Percentiles rank a stretch among this genome's conserved stretches.
phyloP scores from a whole-genome alignment of 1,139 yeast genomes.

The Yamadazyma epiphylla region DNA sequence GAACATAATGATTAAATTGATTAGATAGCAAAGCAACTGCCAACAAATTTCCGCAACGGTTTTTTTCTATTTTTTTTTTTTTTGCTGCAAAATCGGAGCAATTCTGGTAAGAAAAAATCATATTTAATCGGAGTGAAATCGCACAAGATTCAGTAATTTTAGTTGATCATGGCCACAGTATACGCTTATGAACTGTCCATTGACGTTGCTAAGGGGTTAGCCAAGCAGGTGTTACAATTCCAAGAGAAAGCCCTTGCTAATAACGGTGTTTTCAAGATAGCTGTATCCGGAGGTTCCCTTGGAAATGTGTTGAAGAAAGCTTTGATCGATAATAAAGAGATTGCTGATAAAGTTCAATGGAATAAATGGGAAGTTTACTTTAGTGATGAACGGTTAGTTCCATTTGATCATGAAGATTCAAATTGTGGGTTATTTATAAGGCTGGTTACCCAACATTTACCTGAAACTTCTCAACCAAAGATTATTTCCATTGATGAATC shows the following conservation, averaged over 20 bases:
- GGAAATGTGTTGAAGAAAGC: conserved; percentile 73
- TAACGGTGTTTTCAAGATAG: conserved; percentile 57
- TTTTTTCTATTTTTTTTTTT: too few relatives aligned
- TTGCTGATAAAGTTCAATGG: conserved; percentile 53
- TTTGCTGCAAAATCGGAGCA: too few relatives aligned
- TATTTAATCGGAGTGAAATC: too few relatives aligned
- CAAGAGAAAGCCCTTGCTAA: conserved; percentile 51
- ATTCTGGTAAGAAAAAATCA: too few relatives aligned
- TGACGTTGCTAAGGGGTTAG: conserved; percentile 59
- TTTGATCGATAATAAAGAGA: conserved; percentile 53
- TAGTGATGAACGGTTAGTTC: conserved; percentile 71
- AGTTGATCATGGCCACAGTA: too few relatives aligned
- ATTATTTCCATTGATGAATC: conserved; percentile 50
- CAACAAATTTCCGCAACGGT: conserved; percentile 1
- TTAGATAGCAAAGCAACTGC: too few relatives aligned
- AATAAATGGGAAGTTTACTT: conserved; percentile 66
- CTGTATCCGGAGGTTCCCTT: conserved; percentile 88
- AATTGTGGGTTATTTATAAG: conserved; percentile 62
- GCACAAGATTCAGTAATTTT: too few relatives aligned
- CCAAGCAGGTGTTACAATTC: conserved; percentile 45
- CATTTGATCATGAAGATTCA: conserved; percentile 63
- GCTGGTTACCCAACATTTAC: conserved; percentile 48
- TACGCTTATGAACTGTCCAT: conserved; percentile 51
- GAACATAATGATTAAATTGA: too few relatives aligned
- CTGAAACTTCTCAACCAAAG: conserved; percentile 30